Evolutionary conservation across 139 green algal species (phyloP), one percentile per base, ranked within the genome.

Genomic region (Diplosphaera chodatii): DNA sequence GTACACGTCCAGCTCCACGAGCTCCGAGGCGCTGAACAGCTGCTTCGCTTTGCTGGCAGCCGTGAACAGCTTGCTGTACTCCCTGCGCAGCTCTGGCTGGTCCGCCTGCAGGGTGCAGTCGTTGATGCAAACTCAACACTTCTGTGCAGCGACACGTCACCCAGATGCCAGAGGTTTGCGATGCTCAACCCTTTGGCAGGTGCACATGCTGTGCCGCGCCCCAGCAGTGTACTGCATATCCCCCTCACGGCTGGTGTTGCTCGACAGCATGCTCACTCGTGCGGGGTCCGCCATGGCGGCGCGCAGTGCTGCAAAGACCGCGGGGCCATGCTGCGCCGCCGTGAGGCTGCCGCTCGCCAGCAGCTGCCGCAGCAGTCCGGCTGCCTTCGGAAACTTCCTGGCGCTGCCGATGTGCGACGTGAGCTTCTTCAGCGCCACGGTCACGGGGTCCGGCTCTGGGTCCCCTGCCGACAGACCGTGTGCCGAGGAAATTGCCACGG

Each of bases 301-400:
- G 18, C 77, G 80, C 27, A 92, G 82, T 33, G 79, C 84, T 25
- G 77, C 80, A 28, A 80, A 88, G 63, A 87, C 82, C 37, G 79
- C 72, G 18, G 66, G 72, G 5, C 74, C 72, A 34, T 82, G 74
- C 27, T 56, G n/a, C n/a, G n/a, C 55, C n/a, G 63, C 34, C 3
- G 31, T 33, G 25, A 87, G 33, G 0, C 65, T 75, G 34, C 71
- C 64, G 2, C 76, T 67, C 10, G 79, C 69, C 16, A 94, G 64
- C 37, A 94, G 79, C 81, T 94, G 83, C 28, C 85, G 80, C 74
- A 94, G 75, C 71, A 94, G 78, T 13, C 73, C 66, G 4, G 81
- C 77, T 0, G 89, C 89, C 64, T 93, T 93, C 25, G 27, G 23
- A 66, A 94, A 94, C 78, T 94, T 94, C 66, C 77, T 75, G 18